Base-by-base conservation (phyloP, 768 basidiomycete genomes). In the Trametopsis cervina region DNA sequence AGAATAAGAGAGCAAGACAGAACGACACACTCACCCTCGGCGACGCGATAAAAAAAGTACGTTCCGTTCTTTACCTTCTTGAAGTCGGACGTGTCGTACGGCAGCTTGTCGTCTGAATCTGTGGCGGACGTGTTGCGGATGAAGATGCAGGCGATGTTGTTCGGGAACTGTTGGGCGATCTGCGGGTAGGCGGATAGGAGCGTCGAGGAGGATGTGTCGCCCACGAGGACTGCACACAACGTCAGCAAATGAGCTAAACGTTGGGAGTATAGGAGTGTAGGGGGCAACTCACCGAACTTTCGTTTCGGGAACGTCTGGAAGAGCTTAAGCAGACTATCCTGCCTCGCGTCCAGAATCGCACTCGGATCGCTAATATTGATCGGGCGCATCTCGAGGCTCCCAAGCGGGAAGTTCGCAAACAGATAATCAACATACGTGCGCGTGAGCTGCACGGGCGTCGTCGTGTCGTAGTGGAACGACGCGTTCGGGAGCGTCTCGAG, bases 401-500 rank as follows among this genome's bases (percentile, higher is more conserved):
- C 65, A 2, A 57, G 52, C 11, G 65, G 64, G 51, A 63, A 66
- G 47, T 59, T 61, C 42, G 45, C 54, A 43, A 56, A 64, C 22
- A 62, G 52, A 52, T 62, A 65, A 22, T 65, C 54, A 40, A 64
- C 62, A 43, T 66, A 66, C n/a, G 56, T 59, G 13, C 62, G 53
- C 17, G 65, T 62, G 41, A 64, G 49, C 47, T 62, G 59, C 36
- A 66, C 62, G 17, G 65, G 64, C 24, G 62, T 63, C 27, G 65
- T 66, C 4, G 64, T 66, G 35, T 66, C 60, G 52, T 66, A 66
- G 54, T 66, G 65, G 58, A 66, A 66, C 21, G 65, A 60, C 13
- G 52, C 54, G 21, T 54, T 42, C 18, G 60, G 59, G 7, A 61
- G 53, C 13, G 49, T 44, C 40, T 54, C 50, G 29, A 49, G 48